Evolutionary conservation across 2,329 filamentous ascomycete genomes (phyloP), one percentile per base, ranked within the genome.

Genomic region (Ceratocystis smalleyi): DNA sequence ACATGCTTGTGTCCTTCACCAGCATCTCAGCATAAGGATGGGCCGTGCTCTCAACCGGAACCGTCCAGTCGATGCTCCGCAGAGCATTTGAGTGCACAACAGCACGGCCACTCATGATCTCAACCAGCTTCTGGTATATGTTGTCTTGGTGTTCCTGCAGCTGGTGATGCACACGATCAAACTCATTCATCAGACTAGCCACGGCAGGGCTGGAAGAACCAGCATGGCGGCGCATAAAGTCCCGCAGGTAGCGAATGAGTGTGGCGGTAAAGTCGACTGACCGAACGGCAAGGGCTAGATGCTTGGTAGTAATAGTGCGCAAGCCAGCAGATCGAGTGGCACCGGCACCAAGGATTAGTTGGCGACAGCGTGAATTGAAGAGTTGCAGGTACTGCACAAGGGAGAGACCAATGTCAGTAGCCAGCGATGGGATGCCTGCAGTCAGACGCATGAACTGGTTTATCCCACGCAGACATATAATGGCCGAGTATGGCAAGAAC

Each of bases 351-450:
- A 99, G 84, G 68, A 99, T 96, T 65, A 99, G 82, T 72, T 99
- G 94, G n/a, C 88, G 95, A 65, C 91, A 91, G 22, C 94, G 87
- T 1, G 91, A 96, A 74, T 99, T 96, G 79, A 97, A 99, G 3
- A 95, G 80, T 68, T 94, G 89, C 15, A 97, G 80, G 71, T 95
- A 95, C 24, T 94, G 86, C 51, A 96, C 78, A 10, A 99, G 81
- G 0, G 85, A 86, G 2, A 82, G 78, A 0, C 89, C 88, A 63
- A 96, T 86, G 66, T 96, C 91, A 1, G 85, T 79, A 0, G 90
- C 88, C 83, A 96, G 91, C 67, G 87, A 92, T 1, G 94, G 92
- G 65, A 97, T 92, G 40, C 86, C 86, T 4, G 88, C 81, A 65
- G 92, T 86, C 3, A 99, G 81, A 67, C 88, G 88, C 68, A 96